These are phyloP conservation scores for Onygenales sp. DNA, from an alignment of 2,329 filamentous ascomycete genomes.

Conservation along the genomic window DNA sequence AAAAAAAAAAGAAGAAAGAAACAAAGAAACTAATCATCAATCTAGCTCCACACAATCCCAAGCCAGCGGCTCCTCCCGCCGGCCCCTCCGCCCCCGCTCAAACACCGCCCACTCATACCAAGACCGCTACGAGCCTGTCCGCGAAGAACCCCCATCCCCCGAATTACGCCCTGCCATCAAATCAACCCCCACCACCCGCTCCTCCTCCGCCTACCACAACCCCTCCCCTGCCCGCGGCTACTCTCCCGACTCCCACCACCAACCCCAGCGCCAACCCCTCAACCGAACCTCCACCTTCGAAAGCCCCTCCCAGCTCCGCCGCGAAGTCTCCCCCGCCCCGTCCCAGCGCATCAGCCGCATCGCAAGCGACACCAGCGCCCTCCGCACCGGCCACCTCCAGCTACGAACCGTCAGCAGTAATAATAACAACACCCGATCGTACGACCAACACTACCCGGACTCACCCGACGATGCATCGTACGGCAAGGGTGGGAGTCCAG, in stretches of 20 bases:
- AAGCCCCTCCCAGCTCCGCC: slow-evolving; percentile 42
- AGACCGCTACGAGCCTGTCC: slow-evolving; percentile 48
- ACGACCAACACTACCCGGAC: slow-evolving; percentile 40
- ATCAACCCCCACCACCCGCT: slow-evolving; percentile 25
- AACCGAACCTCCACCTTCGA: slow-evolving; percentile 51
- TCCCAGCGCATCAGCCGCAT: slow-evolving; percentile 40
- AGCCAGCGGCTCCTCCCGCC: slow-evolving; percentile 27
- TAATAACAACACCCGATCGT: slow-evolving; percentile 17
- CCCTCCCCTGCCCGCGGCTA: slow-evolving; percentile 32
- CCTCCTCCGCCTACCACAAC: slow-evolving; percentile 24
- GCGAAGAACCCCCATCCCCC: slow-evolving; percentile 45
- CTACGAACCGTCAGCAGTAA: slow-evolving; percentile 32
- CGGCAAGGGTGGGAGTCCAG: slow-evolving; percentile 40
- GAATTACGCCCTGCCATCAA: slow-evolving; percentile 46
- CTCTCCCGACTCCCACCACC: slow-evolving; percentile 28
- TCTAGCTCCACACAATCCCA: slow-evolving; percentile 19
- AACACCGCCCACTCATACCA: slow-evolving; percentile 56
- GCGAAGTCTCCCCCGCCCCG: slow-evolving; percentile 42
- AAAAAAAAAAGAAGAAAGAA: background rate
- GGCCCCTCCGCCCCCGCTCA: slow-evolving; percentile 46
- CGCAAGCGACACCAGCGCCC: slow-evolving; percentile 45
- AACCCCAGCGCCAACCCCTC: slow-evolving; percentile 35
- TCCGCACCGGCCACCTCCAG: slow-evolving; percentile 39
- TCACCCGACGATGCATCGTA: slow-evolving; percentile 41
- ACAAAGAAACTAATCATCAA: slow-evolving; percentile 1